A percentile compares a stretch with the other conserved stretches of the same genome.
These are phyloP conservation scores for Phytophthora megakarya DNA, from an alignment of 352 stramenopile species.

Conservation along the genomic window DNA sequence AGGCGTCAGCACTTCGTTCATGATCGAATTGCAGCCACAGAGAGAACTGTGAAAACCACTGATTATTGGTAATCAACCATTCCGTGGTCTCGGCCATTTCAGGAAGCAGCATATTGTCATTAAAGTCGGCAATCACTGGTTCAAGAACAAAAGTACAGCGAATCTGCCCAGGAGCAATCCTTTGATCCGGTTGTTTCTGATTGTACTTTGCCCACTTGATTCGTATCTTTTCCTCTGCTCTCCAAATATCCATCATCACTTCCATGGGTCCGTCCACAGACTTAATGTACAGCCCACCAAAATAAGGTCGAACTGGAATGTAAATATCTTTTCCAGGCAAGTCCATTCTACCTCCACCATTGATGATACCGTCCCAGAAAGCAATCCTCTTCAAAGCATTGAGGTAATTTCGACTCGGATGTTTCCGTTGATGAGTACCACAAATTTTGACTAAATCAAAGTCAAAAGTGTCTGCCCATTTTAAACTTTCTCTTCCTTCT, in stretches of 20 bases:
- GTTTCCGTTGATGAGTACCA: background rate
- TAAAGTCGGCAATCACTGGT: slow-evolving; percentile 20
- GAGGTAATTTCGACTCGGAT: background rate
- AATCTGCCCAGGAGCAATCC: background rate
- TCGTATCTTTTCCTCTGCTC: slow-evolving; percentile 10
- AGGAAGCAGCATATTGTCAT: background rate
- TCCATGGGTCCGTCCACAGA: slow-evolving; percentile 14
- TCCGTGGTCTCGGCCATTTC: slow-evolving; percentile 14
- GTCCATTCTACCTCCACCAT: background rate
- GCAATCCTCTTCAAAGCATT: slow-evolving; percentile 16
- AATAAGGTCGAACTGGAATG: slow-evolving; percentile 7
- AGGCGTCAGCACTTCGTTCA: too few species aligned
- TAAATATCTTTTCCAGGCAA: slow-evolving; percentile 5
- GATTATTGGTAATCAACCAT: slow-evolving; percentile 15
- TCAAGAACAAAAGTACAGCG: slow-evolving; percentile 26
- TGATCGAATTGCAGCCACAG: too few species aligned
- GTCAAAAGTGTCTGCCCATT: too few species aligned
- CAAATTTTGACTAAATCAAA: too few species aligned
- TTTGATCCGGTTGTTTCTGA: background rate
- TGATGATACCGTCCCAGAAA: background rate
- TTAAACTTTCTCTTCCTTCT: too few species aligned
- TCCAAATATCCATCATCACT: too few species aligned
- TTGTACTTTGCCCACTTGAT: slow-evolving; percentile 9
- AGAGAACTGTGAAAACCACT: slow-evolving; percentile 24
- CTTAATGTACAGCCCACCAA: background rate